Evolutionary conservation across 2,329 filamentous ascomycete species (phyloP).

Genomic region (Aspergillus sp.): DNA sequence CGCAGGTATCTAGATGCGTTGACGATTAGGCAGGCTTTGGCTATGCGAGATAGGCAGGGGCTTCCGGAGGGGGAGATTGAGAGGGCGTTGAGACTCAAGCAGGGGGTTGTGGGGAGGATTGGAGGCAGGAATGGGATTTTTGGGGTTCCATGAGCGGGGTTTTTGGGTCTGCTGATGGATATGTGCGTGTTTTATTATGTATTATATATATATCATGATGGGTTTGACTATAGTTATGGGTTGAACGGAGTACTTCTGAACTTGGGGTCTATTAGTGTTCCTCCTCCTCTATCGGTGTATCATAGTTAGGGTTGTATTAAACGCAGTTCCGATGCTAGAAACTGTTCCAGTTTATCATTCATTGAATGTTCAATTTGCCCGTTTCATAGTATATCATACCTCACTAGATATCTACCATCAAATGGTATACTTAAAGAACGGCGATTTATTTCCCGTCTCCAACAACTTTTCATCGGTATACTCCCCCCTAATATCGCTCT

Average conservation of each 20-base stretch:
- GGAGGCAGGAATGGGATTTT: conserved; percentile 36
- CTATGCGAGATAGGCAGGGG: conserved; percentile 48
- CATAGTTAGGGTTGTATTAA: too few species aligned
- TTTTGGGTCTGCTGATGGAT: background rate
- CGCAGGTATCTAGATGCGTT: conserved; percentile 50
- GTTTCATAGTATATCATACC: too few species aligned
- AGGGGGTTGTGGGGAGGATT: conserved; percentile 43
- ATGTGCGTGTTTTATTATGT: background rate
- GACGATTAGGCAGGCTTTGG: conserved; percentile 50
- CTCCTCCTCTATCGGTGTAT: too few species aligned
- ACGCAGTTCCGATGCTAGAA: too few species aligned
- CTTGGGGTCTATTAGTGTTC: background rate
- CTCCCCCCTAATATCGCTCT: too few species aligned
- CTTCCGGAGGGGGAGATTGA: conserved; percentile 43
- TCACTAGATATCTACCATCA: too few species aligned
- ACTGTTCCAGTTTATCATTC: too few species aligned
- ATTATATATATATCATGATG: background rate
- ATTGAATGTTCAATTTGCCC: too few species aligned
- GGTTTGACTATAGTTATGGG: background rate
- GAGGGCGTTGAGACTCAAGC: conserved; percentile 44
- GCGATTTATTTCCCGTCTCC: too few species aligned
- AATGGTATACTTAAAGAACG: too few species aligned
- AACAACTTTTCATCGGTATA: too few species aligned
- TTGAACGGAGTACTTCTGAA: background rate
- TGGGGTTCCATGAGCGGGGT: conserved; percentile 12